Evolutionary conservation across 805 yeast species (phyloP).

Genomic region (Starmerella apis): DNA sequence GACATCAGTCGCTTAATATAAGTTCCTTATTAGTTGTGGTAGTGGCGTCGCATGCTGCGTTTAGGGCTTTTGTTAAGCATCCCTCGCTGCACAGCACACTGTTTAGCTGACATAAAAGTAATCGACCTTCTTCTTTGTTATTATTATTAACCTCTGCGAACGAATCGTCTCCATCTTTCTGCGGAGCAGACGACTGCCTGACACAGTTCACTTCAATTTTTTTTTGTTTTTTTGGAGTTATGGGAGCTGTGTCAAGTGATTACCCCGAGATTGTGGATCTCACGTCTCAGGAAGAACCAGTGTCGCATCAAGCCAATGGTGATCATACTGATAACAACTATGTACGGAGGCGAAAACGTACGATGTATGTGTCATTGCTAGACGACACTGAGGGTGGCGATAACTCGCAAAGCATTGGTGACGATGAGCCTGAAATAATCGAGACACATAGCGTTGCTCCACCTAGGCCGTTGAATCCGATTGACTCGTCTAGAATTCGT

Average conservation of each 20-base stretch:
- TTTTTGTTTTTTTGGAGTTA: not conserved
- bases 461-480: not conserved
- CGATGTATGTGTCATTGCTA: slow-evolving; percentile 2
- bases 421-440: not conserved
- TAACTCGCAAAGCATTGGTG: not conserved
- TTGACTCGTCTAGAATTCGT: not conserved
- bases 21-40: no score
- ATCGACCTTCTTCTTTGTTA: not conserved
- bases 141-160: not conserved
- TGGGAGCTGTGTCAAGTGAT: not conserved
- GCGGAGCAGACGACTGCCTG: not conserved
- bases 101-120: no score
- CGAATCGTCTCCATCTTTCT: not conserved
- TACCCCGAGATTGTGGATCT: not conserved
- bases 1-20: no score
- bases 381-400: not conserved
- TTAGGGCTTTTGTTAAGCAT: not conserved
- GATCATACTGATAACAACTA: not conserved
- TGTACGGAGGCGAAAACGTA: slow-evolving; percentile 2
- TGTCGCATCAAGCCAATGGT: not conserved
- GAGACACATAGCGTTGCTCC: not conserved
- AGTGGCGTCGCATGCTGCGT: slow-evolving; percentile 1
- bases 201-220: not conserved
- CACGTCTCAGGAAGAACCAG: not conserved
- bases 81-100: no score